Conservation (phyloP, 805 yeast species). For the Ogataea trehaloabstinens region DNA sequence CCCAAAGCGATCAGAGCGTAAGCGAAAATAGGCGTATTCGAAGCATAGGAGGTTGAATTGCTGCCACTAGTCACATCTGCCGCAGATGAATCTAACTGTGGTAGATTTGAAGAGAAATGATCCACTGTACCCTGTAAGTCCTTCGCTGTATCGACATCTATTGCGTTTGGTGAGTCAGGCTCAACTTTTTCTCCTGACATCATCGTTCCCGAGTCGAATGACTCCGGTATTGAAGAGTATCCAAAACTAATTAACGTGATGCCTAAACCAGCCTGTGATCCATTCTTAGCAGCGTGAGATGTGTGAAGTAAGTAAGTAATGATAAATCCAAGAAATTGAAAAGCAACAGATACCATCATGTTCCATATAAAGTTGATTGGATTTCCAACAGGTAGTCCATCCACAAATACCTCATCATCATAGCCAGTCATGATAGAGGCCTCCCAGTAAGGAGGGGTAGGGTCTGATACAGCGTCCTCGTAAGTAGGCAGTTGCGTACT, state of each 20-base stretch:
- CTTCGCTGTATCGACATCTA: constrained; percentile 36
- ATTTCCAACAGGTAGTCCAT: constrained; percentile 94
- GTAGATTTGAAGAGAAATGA: constrained; percentile 24
- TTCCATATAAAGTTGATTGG: constrained; percentile 90
- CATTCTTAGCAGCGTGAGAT: constrained; percentile 95
- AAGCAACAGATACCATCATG: constrained; percentile 80
- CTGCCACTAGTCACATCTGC: constrained; percentile 7
- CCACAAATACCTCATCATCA: constrained; percentile 88
- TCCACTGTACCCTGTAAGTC: constrained; percentile 27
- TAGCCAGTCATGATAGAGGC: constrained; percentile 77
- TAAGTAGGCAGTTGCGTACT: constrained; percentile 79
- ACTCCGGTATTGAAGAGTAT: constrained; percentile 49
- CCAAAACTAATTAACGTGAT: constrained; percentile 76
- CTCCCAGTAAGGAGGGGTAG: constrained; percentile 97
- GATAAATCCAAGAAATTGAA: constrained; percentile 91
- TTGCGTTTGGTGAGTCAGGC: constrained; percentile 58
- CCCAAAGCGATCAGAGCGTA: constrained; percentile 69
- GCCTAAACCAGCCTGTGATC: constrained; percentile 90
- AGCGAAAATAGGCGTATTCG: constrained; percentile 51
- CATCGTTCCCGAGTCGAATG: constrained; percentile 23
- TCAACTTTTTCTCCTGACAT: constrained; percentile 39
- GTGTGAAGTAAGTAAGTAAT: constrained; percentile 90
- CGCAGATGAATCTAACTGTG: constrained; percentile 6
- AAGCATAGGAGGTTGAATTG: constrained; percentile 4
- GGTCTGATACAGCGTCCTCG: constrained; percentile 92